Conservation (phyloP, 306 rosid species). For the Acmispon strigosus region DNA sequence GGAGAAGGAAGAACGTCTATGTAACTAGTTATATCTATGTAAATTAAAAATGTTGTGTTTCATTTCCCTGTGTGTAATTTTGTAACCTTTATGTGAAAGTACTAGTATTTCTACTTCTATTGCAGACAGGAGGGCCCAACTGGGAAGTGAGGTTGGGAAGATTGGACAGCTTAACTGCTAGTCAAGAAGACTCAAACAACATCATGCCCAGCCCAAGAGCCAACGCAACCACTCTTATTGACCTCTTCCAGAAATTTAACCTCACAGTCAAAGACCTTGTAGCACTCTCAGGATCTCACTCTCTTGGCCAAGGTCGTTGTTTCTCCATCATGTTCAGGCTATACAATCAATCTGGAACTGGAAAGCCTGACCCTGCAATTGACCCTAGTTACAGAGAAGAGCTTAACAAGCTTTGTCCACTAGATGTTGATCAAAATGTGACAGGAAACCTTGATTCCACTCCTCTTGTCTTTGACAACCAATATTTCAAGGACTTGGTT, state of each 20-base stretch:
- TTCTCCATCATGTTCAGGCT: constrained; percentile 88
- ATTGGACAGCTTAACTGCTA: constrained; percentile 68
- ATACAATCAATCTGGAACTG: constrained; percentile 76
- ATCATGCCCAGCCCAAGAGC: constrained; percentile 94
- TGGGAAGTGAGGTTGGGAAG: constrained; percentile 85
- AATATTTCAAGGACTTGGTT: constrained; percentile 83
- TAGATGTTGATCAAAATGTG: constrained; percentile 55
- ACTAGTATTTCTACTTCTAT: not conserved
- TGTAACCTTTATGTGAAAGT: not conserved
- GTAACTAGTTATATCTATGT: not conserved
- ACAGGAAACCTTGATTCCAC: constrained; percentile 78
- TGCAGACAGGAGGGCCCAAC: constrained; percentile 81
- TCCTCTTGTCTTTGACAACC: constrained; percentile 67
- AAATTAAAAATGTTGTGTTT: not conserved
- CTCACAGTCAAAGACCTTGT: constrained; percentile 60
- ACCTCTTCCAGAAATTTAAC: constrained; percentile 42
- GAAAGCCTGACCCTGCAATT: constrained; percentile 66
- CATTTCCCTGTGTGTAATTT: not conserved
- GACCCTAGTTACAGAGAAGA: constrained; percentile 42
- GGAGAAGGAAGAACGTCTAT: not conserved
- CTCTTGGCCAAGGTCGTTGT: constrained; percentile 76
- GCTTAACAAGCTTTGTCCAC: constrained; percentile 55
- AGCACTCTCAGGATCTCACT: constrained; percentile 87
- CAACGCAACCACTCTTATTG: constrained; percentile 57
- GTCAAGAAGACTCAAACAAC: constrained; percentile 54